Conservation (phyloP, 148 eudicot genomes). For the Vaccinium myrtillus region DNA sequence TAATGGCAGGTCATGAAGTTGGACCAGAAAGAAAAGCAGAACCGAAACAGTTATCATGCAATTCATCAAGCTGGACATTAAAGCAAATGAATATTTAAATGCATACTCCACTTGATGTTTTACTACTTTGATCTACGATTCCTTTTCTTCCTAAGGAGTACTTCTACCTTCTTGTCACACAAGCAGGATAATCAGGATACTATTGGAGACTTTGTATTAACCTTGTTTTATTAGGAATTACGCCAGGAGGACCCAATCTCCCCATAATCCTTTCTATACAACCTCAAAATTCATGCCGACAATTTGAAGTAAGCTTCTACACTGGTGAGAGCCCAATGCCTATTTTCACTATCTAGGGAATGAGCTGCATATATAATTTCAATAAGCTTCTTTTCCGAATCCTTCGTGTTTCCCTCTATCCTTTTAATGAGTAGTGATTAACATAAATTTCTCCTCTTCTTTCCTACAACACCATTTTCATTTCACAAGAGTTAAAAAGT, state of each 20-base stretch:
- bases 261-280: not conserved
- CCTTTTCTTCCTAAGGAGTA: not conserved
- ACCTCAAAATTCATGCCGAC: not conserved
- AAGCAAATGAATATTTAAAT: not conserved
- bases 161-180: not conserved
- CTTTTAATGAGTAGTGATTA: not conserved
- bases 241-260: not conserved
- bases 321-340: not conserved
- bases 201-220: not conserved
- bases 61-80: conserved; percentile 1
- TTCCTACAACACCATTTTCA: not conserved
- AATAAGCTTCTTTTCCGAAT: not conserved
- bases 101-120: not conserved
- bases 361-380: not conserved
- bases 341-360: not conserved
- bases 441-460: not conserved
- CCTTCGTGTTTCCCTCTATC: not conserved
- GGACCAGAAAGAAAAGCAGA: not conserved
- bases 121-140: not conserved
- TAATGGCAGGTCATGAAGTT: too few relatives aligned
- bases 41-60: not conserved
- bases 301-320: too few relatives aligned
- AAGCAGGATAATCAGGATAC: not conserved
- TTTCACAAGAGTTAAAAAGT: not conserved
- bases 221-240: not conserved